Percentiles rank a stretch among this genome's conserved stretches.
Evolutionary conservation across 345 rosid species (phyloP).

Genomic region (Atalantia buxifolia): DNA sequence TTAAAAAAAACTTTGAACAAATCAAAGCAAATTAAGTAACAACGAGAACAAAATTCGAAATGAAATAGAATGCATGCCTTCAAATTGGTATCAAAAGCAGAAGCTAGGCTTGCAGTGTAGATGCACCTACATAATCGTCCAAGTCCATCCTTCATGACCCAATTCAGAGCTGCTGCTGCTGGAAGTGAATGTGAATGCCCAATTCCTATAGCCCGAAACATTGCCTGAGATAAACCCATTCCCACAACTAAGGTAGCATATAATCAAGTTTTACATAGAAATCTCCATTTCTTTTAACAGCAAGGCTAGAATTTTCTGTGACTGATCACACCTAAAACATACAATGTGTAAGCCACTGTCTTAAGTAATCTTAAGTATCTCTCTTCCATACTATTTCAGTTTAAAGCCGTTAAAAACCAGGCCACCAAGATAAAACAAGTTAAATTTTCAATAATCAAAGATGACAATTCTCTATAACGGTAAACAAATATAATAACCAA

Average conservation of each 20-base stretch:
- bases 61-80: conserved; percentile 43
- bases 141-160: conserved; percentile 91
- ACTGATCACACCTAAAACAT: neutral
- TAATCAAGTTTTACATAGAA: neutral
- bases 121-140: conserved; percentile 86
- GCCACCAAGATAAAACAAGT: neutral
- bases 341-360: neutral
- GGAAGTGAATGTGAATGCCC: conserved; percentile 81
- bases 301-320: neutral
- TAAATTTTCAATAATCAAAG: neutral
- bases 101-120: conserved; percentile 84
- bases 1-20: neutral
- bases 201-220: conserved; percentile 90
- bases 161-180: conserved; percentile 87
- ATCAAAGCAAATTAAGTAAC: neutral
- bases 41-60: neutral
- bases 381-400: neutral
- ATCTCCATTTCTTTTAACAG: neutral
- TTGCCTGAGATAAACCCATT: conserved; percentile 43
- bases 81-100: conserved; percentile 87
- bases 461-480: neutral
- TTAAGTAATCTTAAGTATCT: neutral
- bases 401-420: neutral
- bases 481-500: neutral
- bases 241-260: neutral